Conservation (phyloP, 148 eudicot species). For the Cornus florida region DNA sequence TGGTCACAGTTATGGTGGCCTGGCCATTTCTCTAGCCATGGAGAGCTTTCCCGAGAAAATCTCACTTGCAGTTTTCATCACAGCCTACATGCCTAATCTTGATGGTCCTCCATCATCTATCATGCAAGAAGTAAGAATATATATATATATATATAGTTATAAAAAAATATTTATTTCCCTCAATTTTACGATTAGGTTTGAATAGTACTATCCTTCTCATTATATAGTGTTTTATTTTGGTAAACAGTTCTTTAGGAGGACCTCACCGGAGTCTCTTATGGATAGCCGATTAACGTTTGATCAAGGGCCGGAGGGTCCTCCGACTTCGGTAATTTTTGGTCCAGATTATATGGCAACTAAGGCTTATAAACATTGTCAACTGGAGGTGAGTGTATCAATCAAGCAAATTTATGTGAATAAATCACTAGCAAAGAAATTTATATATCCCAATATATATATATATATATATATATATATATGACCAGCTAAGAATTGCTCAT, state of each 20-base stretch:
- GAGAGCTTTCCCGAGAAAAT: constrained; percentile 39
- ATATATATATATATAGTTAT: too few relatives aligned
- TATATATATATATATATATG: too few relatives aligned
- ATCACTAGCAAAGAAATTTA: too few relatives aligned
- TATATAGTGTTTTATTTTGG: neutral
- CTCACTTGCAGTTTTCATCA: constrained; percentile 39
- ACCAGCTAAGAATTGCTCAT: too few relatives aligned
- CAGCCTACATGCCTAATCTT: constrained; percentile 48
- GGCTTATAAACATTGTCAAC: constrained; percentile 33
- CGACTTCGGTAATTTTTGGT: constrained; percentile 31
- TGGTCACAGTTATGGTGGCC: constrained; percentile 53
- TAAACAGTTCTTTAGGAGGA: constrained; percentile 34
- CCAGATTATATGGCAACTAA: constrained; percentile 30
- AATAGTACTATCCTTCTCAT: too few relatives aligned
- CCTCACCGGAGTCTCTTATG: constrained; percentile 23
- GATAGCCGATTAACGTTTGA: constrained; percentile 36
- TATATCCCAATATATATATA: too few relatives aligned
- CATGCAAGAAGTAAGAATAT: constrained; percentile 23
- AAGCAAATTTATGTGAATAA: neutral
- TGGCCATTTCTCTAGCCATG: constrained; percentile 40
- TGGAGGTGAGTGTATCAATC: constrained; percentile 27
- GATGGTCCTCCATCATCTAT: constrained; percentile 21
- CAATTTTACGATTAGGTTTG: too few relatives aligned
- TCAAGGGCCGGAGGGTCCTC: constrained; percentile 24
- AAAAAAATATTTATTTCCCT: too few relatives aligned